Evolutionary conservation across 106 monocot species (phyloP), one percentile per base, ranked within the genome.

Genomic region (Dendrobium officinale): DNA sequence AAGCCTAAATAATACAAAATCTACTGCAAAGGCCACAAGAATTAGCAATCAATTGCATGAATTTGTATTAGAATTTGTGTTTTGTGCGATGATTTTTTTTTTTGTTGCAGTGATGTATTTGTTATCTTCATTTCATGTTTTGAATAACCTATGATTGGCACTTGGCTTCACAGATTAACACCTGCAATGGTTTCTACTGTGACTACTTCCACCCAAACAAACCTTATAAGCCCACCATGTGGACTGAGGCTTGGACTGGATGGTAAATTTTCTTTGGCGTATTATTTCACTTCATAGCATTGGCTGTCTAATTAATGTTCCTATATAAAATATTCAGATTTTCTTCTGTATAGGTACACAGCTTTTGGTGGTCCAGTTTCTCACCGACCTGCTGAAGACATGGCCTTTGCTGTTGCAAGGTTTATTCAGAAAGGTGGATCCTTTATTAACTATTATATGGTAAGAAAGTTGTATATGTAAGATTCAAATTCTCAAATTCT

Each of bases 201-300:
- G 96, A 96, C 54, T 84, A 84, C 55, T 96, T 96, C 74, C 83
- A 88, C 33, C 96, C 96, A 29, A 96, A 96, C 80, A 84, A 88
- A 78, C 88, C 88, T 76, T 86, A 96, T 80, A 96, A 96, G 67
- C 96, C 96, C 56, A 88, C 70, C 27, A 96, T 96, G 90, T 96
- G 96, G 96, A 96, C 96, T 64, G 96, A 96, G 77, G 88, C 87
- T 58, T 96, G 96, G 96, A 96, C 88, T 85, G 91, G 91, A 44
- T 96, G 96, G 96, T 95, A 89, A 78, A 37, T 67, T 27, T 40
- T 48, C 15, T 24, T 68, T 27, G 10, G 19, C 42, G 29, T 72
- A 13, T 16, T 72, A 4, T 72, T 41, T 13, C 26, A 27, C 20
- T 72, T 11, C 29, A 40, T 16, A 67, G 27, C 27, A 13, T 24